Percentiles rank a stretch among this genome's conserved stretches.
Evolutionary conservation across 2,329 filamentous ascomycete genomes (phyloP).

Genomic region (Xylaria sp.): DNA sequence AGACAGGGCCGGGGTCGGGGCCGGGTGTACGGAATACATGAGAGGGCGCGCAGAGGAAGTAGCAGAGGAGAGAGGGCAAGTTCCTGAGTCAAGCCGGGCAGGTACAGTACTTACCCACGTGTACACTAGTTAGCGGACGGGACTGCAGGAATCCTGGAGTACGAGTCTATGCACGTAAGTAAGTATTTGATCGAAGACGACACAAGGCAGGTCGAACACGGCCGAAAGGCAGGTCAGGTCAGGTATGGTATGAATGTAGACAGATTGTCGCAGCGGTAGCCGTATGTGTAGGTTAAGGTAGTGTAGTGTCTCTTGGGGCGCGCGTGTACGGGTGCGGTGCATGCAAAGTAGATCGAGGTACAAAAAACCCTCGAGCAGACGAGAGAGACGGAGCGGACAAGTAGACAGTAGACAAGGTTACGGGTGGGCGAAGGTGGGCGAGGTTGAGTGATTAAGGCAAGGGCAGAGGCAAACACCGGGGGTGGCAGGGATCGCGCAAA

Average conservation of each 20-base stretch:
- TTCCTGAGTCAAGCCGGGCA: neutral
- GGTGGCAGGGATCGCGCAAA: slow-evolving; percentile 6
- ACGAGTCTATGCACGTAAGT: neutral
- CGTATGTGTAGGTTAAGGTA: no score
- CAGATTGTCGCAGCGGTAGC: slow-evolving; percentile 4
- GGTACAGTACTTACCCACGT: slow-evolving; percentile 2
- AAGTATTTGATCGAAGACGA: slow-evolving; percentile 9
- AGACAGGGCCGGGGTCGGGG: no score
- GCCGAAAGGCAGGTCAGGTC: neutral
- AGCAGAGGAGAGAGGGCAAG: slow-evolving; percentile 5
- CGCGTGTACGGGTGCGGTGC: slow-evolving; percentile 20
- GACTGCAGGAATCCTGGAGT: slow-evolving; percentile 2
- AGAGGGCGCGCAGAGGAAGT: neutral
- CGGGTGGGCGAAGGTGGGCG: slow-evolving; percentile 13
- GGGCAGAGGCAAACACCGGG: slow-evolving; percentile 13
- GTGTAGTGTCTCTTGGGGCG: slow-evolving; percentile 14
- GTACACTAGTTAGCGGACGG: slow-evolving; percentile 14
- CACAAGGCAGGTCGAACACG: slow-evolving; percentile 5
- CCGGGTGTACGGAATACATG: slow-evolving; percentile 5
- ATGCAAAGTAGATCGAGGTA: slow-evolving; percentile 24
- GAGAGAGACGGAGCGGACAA: slow-evolving; percentile 21
- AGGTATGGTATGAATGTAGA: slow-evolving; percentile 3
- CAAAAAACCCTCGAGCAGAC: slow-evolving; percentile 16
- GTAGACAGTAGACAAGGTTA: slow-evolving; percentile 19
- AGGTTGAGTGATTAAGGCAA: slow-evolving; percentile 16